Conservation (phyloP, 108 stramenopile species). For the Cylindrotheca fusiformis region DNA sequence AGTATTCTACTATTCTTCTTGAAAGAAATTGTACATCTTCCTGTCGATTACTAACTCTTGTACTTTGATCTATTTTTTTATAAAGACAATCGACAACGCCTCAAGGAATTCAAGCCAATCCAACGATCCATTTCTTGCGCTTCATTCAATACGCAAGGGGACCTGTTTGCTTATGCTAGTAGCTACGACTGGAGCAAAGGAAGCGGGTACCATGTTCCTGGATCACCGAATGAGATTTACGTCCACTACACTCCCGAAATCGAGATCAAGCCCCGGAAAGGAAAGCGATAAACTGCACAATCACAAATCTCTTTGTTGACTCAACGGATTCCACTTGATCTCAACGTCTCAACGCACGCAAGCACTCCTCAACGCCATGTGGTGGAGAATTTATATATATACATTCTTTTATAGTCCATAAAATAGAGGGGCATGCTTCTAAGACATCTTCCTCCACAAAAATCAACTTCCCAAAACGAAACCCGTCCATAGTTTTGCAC, state of each 20-base stretch:
- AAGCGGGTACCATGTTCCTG: slow-evolving; percentile 45
- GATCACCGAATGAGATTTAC: slow-evolving; percentile 70
- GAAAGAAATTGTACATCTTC: neutral
- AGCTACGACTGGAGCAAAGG: slow-evolving; percentile 94
- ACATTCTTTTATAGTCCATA: too few species aligned
- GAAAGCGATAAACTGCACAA: neutral
- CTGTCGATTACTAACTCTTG: neutral
- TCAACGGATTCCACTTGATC: too few species aligned
- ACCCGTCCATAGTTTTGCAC: too few species aligned
- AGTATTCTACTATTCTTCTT: neutral
- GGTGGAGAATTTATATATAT: too few species aligned
- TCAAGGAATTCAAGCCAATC: slow-evolving; percentile 78
- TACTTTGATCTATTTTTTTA: too few species aligned
- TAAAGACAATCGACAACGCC: slow-evolving; percentile 84
- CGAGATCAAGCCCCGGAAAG: slow-evolving; percentile 86
- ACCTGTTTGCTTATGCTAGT: slow-evolving; percentile 84
- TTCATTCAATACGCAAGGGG: slow-evolving; percentile 79
- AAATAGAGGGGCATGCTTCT: too few species aligned
- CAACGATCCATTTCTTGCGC: slow-evolving; percentile 68
- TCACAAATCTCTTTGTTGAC: too few species aligned
- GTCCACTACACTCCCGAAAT: slow-evolving; percentile 74
- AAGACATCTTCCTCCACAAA: too few species aligned
- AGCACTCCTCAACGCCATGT: too few species aligned
- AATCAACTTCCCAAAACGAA: too few species aligned
- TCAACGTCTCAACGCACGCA: too few species aligned